These are phyloP conservation scores for Calonectria pseudoreteaudii DNA, from an alignment of 2,329 filamentous ascomycete species.

Conservation along the genomic window DNA sequence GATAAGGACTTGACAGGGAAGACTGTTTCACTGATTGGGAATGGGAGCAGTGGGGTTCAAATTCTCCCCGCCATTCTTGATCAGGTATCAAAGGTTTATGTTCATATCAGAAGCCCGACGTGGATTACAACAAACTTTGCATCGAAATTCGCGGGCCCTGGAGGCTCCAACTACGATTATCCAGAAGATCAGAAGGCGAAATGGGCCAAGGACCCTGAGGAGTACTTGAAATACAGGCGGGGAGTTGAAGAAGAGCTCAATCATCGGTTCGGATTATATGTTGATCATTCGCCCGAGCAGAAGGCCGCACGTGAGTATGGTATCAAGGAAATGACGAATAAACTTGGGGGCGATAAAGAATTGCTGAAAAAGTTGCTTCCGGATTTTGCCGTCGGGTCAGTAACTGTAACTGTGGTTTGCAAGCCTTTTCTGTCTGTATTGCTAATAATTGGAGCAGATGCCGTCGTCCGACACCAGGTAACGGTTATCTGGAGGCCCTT, in stretches of 20 bases:
- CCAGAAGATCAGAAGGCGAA: neutral
- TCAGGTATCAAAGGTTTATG: neutral
- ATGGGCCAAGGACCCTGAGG: neutral
- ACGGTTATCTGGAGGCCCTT: neutral
- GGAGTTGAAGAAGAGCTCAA: neutral
- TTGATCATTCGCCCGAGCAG: neutral
- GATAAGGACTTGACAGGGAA: neutral
- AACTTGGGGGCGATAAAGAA: neutral
- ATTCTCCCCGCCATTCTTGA: neutral
- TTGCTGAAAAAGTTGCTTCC: neutral
- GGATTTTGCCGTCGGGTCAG: neutral
- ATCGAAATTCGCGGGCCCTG: neutral
- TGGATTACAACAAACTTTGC: slow-evolving; percentile 3
- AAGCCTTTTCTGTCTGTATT: too few species aligned
- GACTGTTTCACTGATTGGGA: neutral
- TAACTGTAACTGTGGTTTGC: neutral
- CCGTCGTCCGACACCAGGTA: neutral
- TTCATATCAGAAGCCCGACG: neutral
- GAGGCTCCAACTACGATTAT: neutral
- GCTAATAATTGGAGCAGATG: neutral
- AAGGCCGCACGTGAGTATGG: neutral
- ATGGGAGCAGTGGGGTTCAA: neutral
- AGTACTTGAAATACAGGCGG: neutral
- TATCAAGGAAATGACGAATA: neutral
- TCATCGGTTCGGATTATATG: neutral